Evolutionary conservation across 2,329 filamentous ascomycete genomes (phyloP), one percentile per base, ranked within the genome.

Genomic region (Dothideomycetes sp.): DNA sequence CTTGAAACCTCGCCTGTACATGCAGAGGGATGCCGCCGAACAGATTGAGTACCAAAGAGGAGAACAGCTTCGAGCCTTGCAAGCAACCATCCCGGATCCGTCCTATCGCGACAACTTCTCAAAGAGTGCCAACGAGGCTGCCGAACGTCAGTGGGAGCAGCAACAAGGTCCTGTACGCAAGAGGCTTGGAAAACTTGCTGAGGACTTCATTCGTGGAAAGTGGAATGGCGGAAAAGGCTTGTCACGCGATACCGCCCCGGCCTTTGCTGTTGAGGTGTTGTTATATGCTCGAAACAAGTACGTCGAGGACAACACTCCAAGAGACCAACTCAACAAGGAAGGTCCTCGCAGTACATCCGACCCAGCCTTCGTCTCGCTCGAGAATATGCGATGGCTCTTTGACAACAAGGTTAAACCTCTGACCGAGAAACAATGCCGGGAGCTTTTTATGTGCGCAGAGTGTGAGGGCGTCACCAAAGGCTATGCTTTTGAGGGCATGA

Each of bases 341-440:
- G 45, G 46, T n/a, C 51, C 45, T 7, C 34, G 43, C 9, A 44
- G 55, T 19, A 41, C 52, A 11, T 40, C 41, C 5, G 39, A 38
- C 42, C 42, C 31, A 36, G 33, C 54, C 17, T 56, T 54, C 41
- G 65, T 89, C 38, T 82, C 79, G 1, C 62, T 91, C 48, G 84
- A 89, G 54, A 86, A 88, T 52, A 87, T 91, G 83, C 88, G 83
- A 58, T 89, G 81, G 77, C 66, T 88, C 19, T 88, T 83, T 55
- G 83, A 88, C 52, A 75, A 74, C 48, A 87, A 85, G 56, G 70
- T 91, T 54, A 84, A 78, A 52, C 75, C 76, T 17, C 61, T 76
- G 39, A 84, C 80, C 3, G 79, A 85, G 45, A 61, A 66, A 34
- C 70, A 72, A 49, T 69, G 77, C 49, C 82, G 78, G 52, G 82